A percentile compares a stretch with the other conserved stretches of the same genome.
phyloP scores from a whole-genome alignment of 2,329 filamentous ascomycete species.

The Rhinocladiella mackenziei region DNA sequence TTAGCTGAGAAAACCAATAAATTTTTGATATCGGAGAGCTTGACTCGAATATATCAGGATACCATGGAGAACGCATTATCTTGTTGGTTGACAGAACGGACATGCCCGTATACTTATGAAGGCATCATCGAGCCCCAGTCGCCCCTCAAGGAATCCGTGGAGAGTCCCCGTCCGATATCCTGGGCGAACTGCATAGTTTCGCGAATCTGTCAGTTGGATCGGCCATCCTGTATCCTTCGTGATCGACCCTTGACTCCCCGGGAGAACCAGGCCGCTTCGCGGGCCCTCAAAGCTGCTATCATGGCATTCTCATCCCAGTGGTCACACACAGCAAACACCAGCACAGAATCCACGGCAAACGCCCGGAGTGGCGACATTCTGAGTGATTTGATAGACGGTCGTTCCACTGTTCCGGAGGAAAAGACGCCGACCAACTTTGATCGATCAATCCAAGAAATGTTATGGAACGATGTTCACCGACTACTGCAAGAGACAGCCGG shows the following conservation, averaged over 20 bases:
- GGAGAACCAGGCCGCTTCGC: slow-evolving; percentile 15
- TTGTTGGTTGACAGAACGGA: slow-evolving; percentile 24
- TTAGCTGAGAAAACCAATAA: slow-evolving; percentile 37
- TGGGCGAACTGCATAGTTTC: slow-evolving; percentile 16
- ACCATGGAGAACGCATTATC: slow-evolving; percentile 21
- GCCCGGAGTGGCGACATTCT: too few relatives aligned
- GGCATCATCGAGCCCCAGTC: background rate
- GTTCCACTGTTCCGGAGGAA: background rate
- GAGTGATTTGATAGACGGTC: slow-evolving; percentile 4
- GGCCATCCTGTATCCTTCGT: slow-evolving; percentile 6
- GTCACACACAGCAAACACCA: too few relatives aligned
- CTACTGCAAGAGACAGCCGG: slow-evolving; percentile 38
- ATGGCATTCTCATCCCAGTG: slow-evolving; percentile 23
- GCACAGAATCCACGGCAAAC: too few relatives aligned
- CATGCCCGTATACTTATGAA: slow-evolving; percentile 35
- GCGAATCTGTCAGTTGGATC: slow-evolving; percentile 18
- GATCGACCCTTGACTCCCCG: slow-evolving; percentile 5
- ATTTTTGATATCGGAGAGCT: slow-evolving; percentile 34
- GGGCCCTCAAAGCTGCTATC: slow-evolving; percentile 14
- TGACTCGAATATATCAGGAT: slow-evolving; percentile 22
- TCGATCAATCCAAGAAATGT: slow-evolving; percentile 37
- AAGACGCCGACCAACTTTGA: slow-evolving; percentile 14
- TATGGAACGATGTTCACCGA: slow-evolving; percentile 42
- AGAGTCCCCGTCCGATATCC: slow-evolving; percentile 1
- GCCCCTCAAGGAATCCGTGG: background rate